Evolutionary conservation across 2,329 filamentous ascomycete species (phyloP).

Genomic region (Colletotrichum tamarilloi): DNA sequence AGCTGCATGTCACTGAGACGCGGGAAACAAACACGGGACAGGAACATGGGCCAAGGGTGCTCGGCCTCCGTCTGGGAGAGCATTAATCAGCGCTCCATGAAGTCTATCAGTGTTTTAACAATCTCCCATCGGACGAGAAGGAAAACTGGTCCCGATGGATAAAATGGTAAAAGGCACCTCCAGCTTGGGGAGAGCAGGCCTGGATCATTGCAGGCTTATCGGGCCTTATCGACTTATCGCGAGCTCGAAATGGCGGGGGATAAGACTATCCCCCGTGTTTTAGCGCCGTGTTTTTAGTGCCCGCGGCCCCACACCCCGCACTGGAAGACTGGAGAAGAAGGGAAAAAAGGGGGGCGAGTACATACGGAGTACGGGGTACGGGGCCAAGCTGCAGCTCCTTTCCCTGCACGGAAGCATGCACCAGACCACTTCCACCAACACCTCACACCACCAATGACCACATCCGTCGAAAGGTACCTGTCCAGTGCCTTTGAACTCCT

Average conservation of each 20-base stretch:
- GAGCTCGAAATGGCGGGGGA: conserved; percentile 6
- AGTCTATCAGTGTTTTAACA: neutral
- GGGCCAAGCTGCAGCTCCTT: conserved; percentile 8
- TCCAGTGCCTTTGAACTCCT: neutral
- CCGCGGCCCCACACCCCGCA: conserved; percentile 29
- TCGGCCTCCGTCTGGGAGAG: neutral
- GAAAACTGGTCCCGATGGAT: neutral
- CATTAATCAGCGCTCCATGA: neutral
- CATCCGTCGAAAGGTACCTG: neutral
- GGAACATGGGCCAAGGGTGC: neutral
- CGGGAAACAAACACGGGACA: conserved; percentile 8
- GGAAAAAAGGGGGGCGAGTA: neutral
- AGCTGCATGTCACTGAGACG: conserved; percentile 1
- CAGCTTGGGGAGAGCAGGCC: neutral
- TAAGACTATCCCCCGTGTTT: conserved; percentile 12
- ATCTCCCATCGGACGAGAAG: neutral
- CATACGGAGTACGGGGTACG: neutral
- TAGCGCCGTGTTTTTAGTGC: conserved; percentile 31
- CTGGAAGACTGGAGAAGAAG: conserved; percentile 22
- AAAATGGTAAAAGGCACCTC: neutral
- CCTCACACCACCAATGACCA: conserved; percentile 16
- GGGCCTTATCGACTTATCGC: conserved; percentile 7
- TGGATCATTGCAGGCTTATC: conserved; percentile 3
- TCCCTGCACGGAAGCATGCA: conserved; percentile 32
- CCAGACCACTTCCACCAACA: conserved; percentile 27